These are phyloP conservation scores for Lichtheimia ramosa DNA, from an alignment of 371 early-diverging fungal genomes.

Conservation along the genomic window DNA sequence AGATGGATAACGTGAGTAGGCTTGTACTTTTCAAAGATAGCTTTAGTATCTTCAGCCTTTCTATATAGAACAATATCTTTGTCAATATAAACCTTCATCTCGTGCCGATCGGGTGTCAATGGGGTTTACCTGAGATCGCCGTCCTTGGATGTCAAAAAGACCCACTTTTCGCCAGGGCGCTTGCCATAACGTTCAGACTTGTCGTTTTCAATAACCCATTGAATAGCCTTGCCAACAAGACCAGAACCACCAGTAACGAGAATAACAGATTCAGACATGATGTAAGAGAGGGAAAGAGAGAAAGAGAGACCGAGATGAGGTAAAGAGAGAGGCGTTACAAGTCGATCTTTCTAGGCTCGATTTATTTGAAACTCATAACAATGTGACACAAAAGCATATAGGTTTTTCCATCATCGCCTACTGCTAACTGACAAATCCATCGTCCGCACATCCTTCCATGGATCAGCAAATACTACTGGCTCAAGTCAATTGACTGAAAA, in stretches of 20 bases:
- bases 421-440: neutral
- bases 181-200: constrained; percentile 59
- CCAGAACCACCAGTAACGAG: constrained; percentile 81
- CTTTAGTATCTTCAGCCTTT: constrained; percentile 61
- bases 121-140: constrained; percentile 73
- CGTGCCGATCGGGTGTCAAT: no score
- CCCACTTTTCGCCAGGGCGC: constrained; percentile 72
- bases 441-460: neutral
- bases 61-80: constrained; percentile 40
- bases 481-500: neutral
- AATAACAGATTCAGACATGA: constrained; percentile 44
- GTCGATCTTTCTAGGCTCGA: neutral
- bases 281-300: constrained; percentile 2
- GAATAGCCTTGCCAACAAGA: constrained; percentile 81
- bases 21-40: constrained; percentile 74
- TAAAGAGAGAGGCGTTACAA: neutral
- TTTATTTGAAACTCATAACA: neutral
- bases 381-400: neutral
- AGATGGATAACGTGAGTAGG: constrained; percentile 86
- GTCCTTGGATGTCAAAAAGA: constrained; percentile 78
- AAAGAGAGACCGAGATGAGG: constrained; percentile 3
- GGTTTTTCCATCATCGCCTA: neutral
- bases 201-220: constrained; percentile 70
- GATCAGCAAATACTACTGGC: neutral
- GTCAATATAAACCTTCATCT: neutral